Evolutionary conservation across 768 basidiomycete genomes (phyloP), one percentile per base, ranked within the genome.

Genomic region (Mycena epipterygia): DNA sequence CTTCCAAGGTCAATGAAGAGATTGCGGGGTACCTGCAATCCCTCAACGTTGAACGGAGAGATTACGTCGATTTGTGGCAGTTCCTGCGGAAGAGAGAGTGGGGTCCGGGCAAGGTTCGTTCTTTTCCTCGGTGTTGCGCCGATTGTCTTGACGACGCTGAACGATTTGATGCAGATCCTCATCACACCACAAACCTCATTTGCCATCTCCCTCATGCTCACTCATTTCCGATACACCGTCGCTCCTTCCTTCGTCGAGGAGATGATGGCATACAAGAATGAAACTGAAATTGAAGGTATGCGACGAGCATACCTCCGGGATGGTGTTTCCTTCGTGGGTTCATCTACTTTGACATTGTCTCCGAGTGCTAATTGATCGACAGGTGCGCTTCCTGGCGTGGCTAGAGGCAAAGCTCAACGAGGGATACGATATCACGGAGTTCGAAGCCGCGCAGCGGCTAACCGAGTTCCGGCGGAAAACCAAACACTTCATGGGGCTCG

Each of bases 301-400:
- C 87, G 88, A 70, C 83, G 88, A 46, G 97, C 97, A 0, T 98
- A 98, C 81, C 80, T 95, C 19, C 89, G 96, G 60, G 98, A 99
- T 79, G 97, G 96, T 25, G 93, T 88, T 64, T 93, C 96, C 23
- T 94, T 89, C 76, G 91, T 92, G 71, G 77, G 93, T 90, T 21
- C 72, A 46, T 66, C 74, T 57, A 19, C 63, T 61, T 39, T 67
- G 62, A 68, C 64, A 27, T 29, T 52, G 12, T 21, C 14, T 1
- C 39, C 12, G 17, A 14, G 30, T 37, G 8, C 72, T 75, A 35
- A 74, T 70, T 69, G 41, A 41, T 27, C 65, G 44, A 33, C 73
- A 91, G 90, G 88, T 90, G 49, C 86, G 85, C 76, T 99, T 95
- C 90, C 89, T 96, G 67, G 93, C 95, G 1, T 97, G 96, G 95